A percentile compares a stretch with the other conserved stretches of the same genome.
Conservation (phyloP, 331 rosid species). For the Spiraea crenata region DNA sequence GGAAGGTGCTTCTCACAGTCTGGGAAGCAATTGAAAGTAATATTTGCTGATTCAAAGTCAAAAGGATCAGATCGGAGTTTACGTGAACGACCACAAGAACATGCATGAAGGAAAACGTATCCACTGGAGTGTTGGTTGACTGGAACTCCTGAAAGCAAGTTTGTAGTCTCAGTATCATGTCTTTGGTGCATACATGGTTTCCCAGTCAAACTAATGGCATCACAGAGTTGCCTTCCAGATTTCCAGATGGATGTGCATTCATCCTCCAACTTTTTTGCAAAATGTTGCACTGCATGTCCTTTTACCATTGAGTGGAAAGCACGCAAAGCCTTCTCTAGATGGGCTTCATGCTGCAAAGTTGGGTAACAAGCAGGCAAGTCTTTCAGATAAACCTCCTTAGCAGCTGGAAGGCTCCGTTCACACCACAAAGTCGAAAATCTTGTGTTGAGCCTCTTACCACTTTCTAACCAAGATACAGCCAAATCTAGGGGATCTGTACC, state of each 20-base stretch:
- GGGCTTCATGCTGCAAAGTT: constrained; percentile 68
- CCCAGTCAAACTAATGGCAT: constrained; percentile 89
- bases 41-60: constrained; percentile 80
- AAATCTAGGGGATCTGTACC: constrained; percentile 60
- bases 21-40: constrained; percentile 50
- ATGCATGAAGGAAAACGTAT: constrained; percentile 78
- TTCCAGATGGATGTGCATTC: constrained; percentile 86
- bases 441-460: constrained; percentile 68
- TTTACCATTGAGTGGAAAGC: constrained; percentile 77
- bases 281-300: constrained; percentile 70
- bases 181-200: constrained; percentile 91
- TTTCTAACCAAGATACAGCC: constrained; percentile 77
- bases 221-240: constrained; percentile 88
- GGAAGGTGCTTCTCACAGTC: constrained; percentile 87
- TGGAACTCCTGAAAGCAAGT: constrained; percentile 30
- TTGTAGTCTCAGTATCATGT: constrained; percentile 51
- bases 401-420: constrained; percentile 71
- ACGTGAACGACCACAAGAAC: constrained; percentile 92
- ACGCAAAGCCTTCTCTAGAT: constrained; percentile 65
- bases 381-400: constrained; percentile 81
- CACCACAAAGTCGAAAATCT: constrained; percentile 85
- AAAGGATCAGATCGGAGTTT: constrained; percentile 71
- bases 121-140: constrained; percentile 76
- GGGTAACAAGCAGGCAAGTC: constrained; percentile 85
- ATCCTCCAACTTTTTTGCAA: constrained; percentile 71